Percentiles rank a stretch among this genome's conserved stretches.
Evolutionary conservation across 1,139 yeast genomes (phyloP).

Genomic region (Zygoascus hellenicus): DNA sequence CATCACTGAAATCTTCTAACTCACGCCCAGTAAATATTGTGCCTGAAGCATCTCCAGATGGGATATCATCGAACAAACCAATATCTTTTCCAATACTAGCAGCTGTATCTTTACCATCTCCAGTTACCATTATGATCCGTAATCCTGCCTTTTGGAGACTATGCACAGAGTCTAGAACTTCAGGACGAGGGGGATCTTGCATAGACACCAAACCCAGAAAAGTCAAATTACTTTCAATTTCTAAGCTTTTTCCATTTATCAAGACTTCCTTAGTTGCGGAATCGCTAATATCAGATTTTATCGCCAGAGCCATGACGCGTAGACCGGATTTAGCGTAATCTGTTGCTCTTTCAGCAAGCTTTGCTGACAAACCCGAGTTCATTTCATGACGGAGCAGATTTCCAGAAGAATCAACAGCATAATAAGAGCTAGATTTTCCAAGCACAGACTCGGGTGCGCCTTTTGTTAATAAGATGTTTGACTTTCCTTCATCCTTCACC

Average conservation of each 20-base stretch:
- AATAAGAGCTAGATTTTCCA: conserved; percentile 35
- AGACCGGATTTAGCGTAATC: conserved; percentile 40
- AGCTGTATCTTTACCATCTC: conserved; percentile 51
- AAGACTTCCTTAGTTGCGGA: conserved; percentile 14
- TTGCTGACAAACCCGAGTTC: conserved; percentile 19
- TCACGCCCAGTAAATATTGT: conserved; percentile 43
- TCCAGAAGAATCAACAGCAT: conserved; percentile 22
- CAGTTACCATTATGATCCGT: conserved; percentile 50
- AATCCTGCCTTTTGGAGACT: conserved; percentile 49
- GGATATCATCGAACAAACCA: conserved; percentile 41
- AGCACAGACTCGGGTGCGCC: conserved; percentile 52
- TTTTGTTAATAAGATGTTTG: conserved; percentile 38
- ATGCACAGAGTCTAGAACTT: conserved; percentile 42
- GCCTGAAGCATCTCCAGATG: conserved; percentile 33
- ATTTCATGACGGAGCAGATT: neutral
- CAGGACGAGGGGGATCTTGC: conserved; percentile 52
- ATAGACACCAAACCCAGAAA: conserved; percentile 49
- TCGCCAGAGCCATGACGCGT: conserved; percentile 45
- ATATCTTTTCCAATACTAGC: conserved; percentile 49
- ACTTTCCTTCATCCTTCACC: conserved; percentile 28
- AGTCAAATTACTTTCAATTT: conserved; percentile 36
- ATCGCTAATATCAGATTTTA: conserved; percentile 19
- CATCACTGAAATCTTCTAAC: conserved; percentile 33
- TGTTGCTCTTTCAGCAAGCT: conserved; percentile 35
- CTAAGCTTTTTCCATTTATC: conserved; percentile 7